Percentiles rank a stretch among this genome's conserved stretches.
phyloP scores from a whole-genome alignment of 352 stramenopile species.

The Globisporangium rhizosaccharum region DNA sequence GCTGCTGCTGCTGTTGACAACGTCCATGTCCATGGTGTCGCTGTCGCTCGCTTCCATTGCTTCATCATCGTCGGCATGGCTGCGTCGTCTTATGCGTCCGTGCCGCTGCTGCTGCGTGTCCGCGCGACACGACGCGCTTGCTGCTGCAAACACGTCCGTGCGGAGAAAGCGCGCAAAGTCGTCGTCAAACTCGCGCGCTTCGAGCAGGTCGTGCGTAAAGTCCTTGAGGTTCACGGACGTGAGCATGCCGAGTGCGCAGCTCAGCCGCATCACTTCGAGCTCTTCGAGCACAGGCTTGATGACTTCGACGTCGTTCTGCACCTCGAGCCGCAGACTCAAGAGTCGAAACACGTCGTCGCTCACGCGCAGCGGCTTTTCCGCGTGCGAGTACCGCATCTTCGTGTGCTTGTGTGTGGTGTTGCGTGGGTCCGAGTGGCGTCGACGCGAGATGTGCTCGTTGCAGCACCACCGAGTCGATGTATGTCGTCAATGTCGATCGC shows the following conservation, averaged over 20 bases:
- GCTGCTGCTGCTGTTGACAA: neutral
- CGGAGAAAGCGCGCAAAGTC: constrained; percentile 59
- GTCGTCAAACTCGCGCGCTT: constrained; percentile 50
- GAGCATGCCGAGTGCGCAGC: constrained; percentile 46
- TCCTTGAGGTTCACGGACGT: constrained; percentile 38
- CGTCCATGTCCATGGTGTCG: neutral
- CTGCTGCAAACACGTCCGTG: constrained; percentile 30
- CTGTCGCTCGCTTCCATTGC: neutral
- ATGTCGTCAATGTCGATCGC: neutral
- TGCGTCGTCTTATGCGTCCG: neutral
- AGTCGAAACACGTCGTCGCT: constrained; percentile 47
- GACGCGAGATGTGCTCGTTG: neutral
- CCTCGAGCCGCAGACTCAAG: constrained; percentile 39
- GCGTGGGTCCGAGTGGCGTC: neutral
- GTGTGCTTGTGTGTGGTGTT: neutral
- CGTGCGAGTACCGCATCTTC: constrained; percentile 4
- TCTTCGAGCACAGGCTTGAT: constrained; percentile 67
- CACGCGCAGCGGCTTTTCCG: constrained; percentile 4
- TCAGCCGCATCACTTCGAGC: constrained; percentile 60
- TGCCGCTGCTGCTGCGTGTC: neutral
- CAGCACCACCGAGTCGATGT: neutral
- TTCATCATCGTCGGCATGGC: neutral
- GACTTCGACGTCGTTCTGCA: constrained; percentile 65
- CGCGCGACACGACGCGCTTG: no score
- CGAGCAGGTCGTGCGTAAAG: constrained; percentile 50